phyloP scores from a whole-genome alignment of 1,284 basidiomycete species.

The Trichosporon coremiiforme region DNA sequence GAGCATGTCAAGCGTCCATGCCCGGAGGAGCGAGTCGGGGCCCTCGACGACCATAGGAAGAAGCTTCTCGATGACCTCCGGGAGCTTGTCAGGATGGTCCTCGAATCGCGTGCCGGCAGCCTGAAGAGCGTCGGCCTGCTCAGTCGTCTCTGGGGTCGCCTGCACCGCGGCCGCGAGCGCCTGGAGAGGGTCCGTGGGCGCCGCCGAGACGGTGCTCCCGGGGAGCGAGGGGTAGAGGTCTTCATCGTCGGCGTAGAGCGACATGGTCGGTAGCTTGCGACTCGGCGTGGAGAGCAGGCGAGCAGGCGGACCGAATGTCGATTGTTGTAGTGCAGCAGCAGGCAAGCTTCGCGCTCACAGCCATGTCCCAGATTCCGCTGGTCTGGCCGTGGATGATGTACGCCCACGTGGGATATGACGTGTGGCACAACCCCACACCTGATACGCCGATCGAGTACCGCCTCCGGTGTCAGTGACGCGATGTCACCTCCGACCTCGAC shows the following conservation, averaged over 20 bases:
- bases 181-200: constrained; percentile 68
- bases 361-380: neutral
- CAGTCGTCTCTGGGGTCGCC: constrained; percentile 73
- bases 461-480: constrained; percentile 8
- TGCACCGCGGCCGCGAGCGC: constrained; percentile 74
- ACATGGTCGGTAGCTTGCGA: constrained; percentile 38
- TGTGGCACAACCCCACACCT: constrained; percentile 11
- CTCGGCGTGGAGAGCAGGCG: constrained; percentile 4
- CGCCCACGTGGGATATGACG: constrained; percentile 8
- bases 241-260: constrained; percentile 55
- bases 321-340: neutral
- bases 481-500: constrained; percentile 17
- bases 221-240: constrained; percentile 31
- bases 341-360: neutral
- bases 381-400: neutral
- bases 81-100: constrained; percentile 73
- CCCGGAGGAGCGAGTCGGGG: constrained; percentile 77
- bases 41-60: constrained; percentile 71
- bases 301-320: constrained; percentile 4
- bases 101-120: constrained; percentile 63
- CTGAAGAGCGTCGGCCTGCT: constrained; percentile 76
- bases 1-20: constrained; percentile 84
- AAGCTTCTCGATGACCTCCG: constrained; percentile 75
- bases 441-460: constrained; percentile 2
- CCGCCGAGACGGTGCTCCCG: constrained; percentile 25